These are phyloP conservation scores for Crithidia thermophila DNA, from an alignment of 208 protist species.

Conservation along the genomic window DNA sequence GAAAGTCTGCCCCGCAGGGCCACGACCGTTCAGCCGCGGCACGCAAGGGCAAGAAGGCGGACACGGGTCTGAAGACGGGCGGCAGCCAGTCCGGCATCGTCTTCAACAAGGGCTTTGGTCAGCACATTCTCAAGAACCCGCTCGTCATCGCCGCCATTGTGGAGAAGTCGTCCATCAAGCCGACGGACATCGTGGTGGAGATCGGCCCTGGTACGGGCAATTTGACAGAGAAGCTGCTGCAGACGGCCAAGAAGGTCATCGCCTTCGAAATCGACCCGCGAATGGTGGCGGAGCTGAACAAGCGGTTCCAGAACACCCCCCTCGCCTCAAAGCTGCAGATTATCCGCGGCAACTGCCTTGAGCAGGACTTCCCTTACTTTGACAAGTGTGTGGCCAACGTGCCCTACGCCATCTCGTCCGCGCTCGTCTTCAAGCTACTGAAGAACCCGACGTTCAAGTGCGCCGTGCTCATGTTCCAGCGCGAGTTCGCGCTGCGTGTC, in stretches of 20 bases:
- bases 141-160: conserved; percentile 98
- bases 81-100: conserved; percentile 91
- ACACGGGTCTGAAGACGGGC: conserved; percentile 61
- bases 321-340: conserved; percentile 96
- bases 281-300: conserved; percentile 99
- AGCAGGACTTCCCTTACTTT: conserved; percentile 99
- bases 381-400: conserved; percentile 99
- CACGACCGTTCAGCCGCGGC: conserved; percentile 14
- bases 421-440: conserved; percentile 99
- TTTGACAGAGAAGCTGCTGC: conserved; percentile 99
- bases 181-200: conserved; percentile 99
- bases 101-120: conserved; percentile 97
- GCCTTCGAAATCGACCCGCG: conserved; percentile 99
- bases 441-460: conserved; percentile 93
- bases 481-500: conserved; percentile 99
- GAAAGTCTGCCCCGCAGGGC: conserved; percentile 57
- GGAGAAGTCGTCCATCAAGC: conserved; percentile 96
- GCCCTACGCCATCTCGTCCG: conserved; percentile 99
- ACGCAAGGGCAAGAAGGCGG: conserved; percentile 47
- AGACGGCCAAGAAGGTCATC: conserved; percentile 97
- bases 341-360: conserved; percentile 98
- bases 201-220: conserved; percentile 99
- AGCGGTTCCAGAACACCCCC: conserved; percentile 96
- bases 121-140: conserved; percentile 99
- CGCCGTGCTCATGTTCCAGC: conserved; percentile 99